A percentile compares a stretch with the other conserved stretches of the same genome.
These are phyloP conservation scores for Dictyophora rubrovolvata DNA, from an alignment of 768 basidiomycete species.

Conservation along the genomic window DNA sequence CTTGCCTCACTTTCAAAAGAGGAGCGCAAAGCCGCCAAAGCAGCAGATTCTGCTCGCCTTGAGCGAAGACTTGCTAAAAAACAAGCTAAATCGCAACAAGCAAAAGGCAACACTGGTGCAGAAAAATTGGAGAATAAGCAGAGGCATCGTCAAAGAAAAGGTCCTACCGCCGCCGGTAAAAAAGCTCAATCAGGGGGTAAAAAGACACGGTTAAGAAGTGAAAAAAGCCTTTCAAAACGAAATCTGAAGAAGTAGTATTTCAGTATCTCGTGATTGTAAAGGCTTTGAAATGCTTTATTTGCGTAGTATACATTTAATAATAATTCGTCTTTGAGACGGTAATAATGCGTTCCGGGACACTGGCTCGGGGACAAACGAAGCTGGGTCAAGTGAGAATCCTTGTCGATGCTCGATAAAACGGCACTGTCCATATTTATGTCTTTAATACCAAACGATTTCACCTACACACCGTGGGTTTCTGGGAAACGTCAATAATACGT, in stretches of 20 bases:
- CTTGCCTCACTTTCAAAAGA: constrained; percentile 73
- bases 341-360: too few species aligned
- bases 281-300: neutral
- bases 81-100: constrained; percentile 31
- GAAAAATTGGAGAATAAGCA: neutral
- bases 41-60: constrained; percentile 67
- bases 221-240: neutral
- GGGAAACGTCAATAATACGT: too few species aligned
- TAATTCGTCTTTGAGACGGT: neutral
- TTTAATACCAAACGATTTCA: too few species aligned
- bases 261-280: neutral
- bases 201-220: neutral
- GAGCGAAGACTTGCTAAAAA: constrained; percentile 87
- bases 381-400: too few species aligned
- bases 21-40: constrained; percentile 76
- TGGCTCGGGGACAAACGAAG: too few species aligned
- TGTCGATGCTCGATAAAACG: too few species aligned
- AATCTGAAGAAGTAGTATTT: neutral
- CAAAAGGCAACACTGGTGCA: neutral
- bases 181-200: neutral
- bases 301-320: neutral
- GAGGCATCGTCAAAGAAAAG: neutral
- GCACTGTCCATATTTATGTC: too few species aligned
- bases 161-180: neutral
- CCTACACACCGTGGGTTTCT: too few species aligned